A percentile compares a stretch with the other conserved stretches of the same genome.
phyloP scores from a whole-genome alignment of 257 asterid genomes.

The Penstemon eatonii region DNA sequence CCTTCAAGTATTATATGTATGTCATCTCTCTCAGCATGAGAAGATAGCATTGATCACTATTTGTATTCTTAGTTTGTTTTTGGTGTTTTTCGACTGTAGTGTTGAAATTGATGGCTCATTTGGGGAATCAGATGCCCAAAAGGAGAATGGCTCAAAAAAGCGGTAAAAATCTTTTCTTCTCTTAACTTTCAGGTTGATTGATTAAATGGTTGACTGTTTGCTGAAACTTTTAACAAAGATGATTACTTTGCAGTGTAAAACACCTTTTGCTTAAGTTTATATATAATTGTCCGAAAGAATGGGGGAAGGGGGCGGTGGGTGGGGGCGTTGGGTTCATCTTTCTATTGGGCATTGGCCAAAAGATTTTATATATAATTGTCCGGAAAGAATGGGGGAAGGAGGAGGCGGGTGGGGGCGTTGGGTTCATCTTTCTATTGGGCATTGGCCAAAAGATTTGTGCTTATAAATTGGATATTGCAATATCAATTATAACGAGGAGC shows the following conservation, averaged over 20 bases:
- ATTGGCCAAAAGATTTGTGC: background rate
- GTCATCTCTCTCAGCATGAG: background rate
- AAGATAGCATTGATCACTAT: constrained; percentile 4
- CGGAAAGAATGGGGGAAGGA: background rate
- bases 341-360: background rate
- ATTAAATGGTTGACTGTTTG: background rate
- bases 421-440: background rate
- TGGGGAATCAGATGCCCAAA: constrained; percentile 61
- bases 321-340: constrained; percentile 5
- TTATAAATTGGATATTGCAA: background rate
- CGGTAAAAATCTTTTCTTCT: constrained; percentile 44
- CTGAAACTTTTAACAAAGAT: too few species aligned
- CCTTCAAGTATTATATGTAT: background rate
- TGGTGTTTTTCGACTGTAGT: constrained; percentile 37
- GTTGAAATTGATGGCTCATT: constrained; percentile 64
- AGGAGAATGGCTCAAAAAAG: constrained; percentile 64
- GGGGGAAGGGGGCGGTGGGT: background rate
- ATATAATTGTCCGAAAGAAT: background rate
- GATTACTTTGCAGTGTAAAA: background rate
- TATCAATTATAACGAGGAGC: background rate
- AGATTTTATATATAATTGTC: background rate
- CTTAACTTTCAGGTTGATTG: background rate
- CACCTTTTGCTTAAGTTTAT: background rate
- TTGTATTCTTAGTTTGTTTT: background rate
- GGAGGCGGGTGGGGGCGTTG: constrained; percentile 11